These are phyloP conservation scores for Leucocoprinus birnbaumii DNA, from an alignment of 768 basidiomycete species.

Conservation along the genomic window DNA sequence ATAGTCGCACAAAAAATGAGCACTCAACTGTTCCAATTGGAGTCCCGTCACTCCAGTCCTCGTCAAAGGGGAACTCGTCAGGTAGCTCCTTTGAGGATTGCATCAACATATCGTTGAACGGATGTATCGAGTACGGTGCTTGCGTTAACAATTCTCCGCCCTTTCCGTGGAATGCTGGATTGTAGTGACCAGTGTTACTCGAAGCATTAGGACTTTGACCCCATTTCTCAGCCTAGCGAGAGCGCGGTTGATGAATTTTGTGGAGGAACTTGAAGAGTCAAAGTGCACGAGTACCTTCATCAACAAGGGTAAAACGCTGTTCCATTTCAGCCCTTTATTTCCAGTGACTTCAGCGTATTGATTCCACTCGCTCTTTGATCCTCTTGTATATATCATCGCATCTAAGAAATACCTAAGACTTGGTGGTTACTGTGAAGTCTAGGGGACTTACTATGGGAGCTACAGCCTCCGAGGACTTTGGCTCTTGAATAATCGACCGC, in stretches of 20 bases:
- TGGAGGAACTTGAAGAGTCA: background rate
- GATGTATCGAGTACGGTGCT: conserved; percentile 3
- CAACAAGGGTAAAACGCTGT: conserved; percentile 25
- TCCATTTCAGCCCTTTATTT: conserved; percentile 30
- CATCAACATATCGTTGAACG: conserved; percentile 9
- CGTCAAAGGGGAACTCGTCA: conserved; percentile 12
- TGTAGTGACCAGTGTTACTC: conserved; percentile 10
- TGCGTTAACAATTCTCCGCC: conserved; percentile 2
- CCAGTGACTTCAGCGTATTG: conserved; percentile 25
- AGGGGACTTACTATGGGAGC: conserved; percentile 15
- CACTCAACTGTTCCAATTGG: conserved; percentile 11
- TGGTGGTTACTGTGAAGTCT: no score
- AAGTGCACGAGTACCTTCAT: conserved; percentile 18
- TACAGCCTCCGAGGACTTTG: conserved; percentile 13
- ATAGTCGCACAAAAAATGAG: no score
- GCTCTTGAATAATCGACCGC: conserved; percentile 6
- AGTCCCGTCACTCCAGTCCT: conserved; percentile 13
- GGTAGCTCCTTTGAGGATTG: background rate
- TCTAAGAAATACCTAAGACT: conserved; percentile 15
- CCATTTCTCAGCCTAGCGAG: background rate
- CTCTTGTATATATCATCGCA: conserved; percentile 29
- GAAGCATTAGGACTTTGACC: background rate
- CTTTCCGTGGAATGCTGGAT: conserved; percentile 10
- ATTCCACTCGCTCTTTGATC: conserved; percentile 30
- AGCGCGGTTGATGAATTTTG: background rate